Evolutionary conservation across 495 filamentous ascomycete genomes (phyloP).

Genomic region (Penicillium lagena): DNA sequence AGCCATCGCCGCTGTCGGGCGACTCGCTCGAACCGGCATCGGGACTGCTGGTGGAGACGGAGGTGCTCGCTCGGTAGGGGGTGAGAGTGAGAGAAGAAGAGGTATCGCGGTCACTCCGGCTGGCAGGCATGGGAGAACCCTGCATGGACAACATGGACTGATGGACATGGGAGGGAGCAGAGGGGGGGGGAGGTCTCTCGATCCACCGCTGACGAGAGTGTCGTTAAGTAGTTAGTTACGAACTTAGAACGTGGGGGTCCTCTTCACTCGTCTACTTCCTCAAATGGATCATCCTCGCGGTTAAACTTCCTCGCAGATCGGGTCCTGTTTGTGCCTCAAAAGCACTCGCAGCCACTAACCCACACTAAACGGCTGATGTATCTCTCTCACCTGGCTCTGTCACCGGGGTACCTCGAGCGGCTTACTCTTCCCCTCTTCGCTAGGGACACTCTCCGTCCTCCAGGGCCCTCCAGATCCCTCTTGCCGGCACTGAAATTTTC

Average conservation of each 20-base stretch:
- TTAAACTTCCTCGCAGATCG: too few species aligned
- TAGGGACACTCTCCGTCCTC: background rate
- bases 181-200: background rate
- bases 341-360: too few species aligned
- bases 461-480: background rate
- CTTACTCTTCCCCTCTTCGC: too few species aligned
- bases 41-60: conserved; percentile 29
- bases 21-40: conserved; percentile 34
- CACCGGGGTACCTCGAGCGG: too few species aligned
- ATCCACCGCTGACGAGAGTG: too few species aligned
- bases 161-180: background rate
- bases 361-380: too few species aligned
- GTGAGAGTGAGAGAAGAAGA: conserved; percentile 10
- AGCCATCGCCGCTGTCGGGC: conserved; percentile 13
- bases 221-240: too few species aligned
- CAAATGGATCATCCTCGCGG: too few species aligned
- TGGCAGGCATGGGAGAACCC: conserved; percentile 19
- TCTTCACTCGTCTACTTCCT: too few species aligned
- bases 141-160: conserved; percentile 44
- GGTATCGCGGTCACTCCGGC: conserved; percentile 18
- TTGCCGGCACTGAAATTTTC: background rate
- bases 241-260: too few species aligned
- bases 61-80: conserved; percentile 19
- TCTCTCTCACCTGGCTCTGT: too few species aligned
- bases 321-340: too few species aligned